Conservation (phyloP, 2,329 filamentous ascomycete species). For the Penicillium sclerotiorum region DNA sequence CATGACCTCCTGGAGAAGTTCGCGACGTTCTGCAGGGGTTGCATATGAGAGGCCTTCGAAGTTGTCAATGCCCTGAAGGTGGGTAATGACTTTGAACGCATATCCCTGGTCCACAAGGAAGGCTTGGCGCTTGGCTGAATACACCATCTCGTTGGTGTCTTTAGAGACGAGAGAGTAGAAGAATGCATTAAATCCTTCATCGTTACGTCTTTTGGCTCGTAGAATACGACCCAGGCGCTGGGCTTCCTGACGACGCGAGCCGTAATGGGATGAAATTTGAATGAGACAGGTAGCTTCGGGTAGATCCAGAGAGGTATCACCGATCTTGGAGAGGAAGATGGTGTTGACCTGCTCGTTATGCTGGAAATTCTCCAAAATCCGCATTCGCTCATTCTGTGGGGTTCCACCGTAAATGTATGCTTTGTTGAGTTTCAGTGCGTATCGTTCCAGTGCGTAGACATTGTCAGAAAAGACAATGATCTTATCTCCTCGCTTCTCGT, state of each 20-base stretch:
- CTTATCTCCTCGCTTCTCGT: constrained; percentile 92
- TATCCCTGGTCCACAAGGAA: constrained; percentile 98
- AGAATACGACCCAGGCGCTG: constrained; percentile 92
- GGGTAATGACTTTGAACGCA: constrained; percentile 98
- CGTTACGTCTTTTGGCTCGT: constrained; percentile 90
- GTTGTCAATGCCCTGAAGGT: constrained; percentile 85
- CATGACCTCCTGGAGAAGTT: constrained; percentile 85
- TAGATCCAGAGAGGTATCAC: constrained; percentile 95
- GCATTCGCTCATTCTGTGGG: constrained; percentile 78
- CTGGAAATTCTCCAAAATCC: constrained; percentile 91
- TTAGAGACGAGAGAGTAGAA: constrained; percentile 98
- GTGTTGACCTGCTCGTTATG: constrained; percentile 89
- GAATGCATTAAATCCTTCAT: constrained; percentile 98
- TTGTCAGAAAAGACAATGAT: constrained; percentile 99
- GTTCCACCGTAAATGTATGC: constrained; percentile 92
- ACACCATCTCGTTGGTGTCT: constrained; percentile 97
- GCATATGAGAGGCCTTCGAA: constrained; percentile 79
- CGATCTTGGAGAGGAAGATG: constrained; percentile 95
- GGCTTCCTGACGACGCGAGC: constrained; percentile 93
- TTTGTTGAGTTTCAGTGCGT: constrained; percentile 81
- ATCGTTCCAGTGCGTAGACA: constrained; percentile 85
- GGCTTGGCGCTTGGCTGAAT: constrained; percentile 92
- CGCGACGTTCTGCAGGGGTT: constrained; percentile 76
- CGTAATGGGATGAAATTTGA: constrained; percentile 96
- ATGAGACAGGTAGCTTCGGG: constrained; percentile 96